Conservation (phyloP, 176 grass and related monocot genomes). For the Triticum monococcum region DNA sequence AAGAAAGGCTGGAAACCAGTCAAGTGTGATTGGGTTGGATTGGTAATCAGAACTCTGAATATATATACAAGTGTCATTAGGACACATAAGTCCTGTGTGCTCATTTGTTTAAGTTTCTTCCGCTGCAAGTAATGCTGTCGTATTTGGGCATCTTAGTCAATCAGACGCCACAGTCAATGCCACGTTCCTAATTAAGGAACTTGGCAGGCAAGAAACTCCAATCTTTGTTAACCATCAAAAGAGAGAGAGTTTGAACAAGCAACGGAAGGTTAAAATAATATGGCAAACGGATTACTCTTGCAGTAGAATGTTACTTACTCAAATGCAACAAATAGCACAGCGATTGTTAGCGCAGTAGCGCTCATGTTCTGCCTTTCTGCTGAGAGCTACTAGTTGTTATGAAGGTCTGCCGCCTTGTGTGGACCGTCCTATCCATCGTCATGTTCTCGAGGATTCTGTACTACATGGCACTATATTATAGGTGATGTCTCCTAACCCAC, state of each 20-base stretch:
- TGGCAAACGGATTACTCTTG: too few relatives aligned
- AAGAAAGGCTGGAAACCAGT: too few relatives aligned
- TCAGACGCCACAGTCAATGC: background rate
- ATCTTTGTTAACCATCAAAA: background rate
- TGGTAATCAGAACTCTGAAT: background rate
- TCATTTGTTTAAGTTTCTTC: background rate
- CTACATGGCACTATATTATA: background rate
- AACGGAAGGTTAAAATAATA: background rate
- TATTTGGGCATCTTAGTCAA: background rate
- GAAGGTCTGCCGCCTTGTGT: slow-evolving; percentile 50
- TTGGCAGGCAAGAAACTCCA: background rate
- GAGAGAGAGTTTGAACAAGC: too few relatives aligned
- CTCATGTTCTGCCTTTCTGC: too few relatives aligned
- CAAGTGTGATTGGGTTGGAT: background rate
- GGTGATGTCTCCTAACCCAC: too few relatives aligned
- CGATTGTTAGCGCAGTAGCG: too few relatives aligned
- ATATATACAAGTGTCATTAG: background rate
- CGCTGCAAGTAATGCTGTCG: background rate
- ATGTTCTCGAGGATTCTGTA: slow-evolving; percentile 44
- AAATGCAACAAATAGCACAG: too few relatives aligned
- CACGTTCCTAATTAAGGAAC: background rate
- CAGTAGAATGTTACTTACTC: too few relatives aligned
- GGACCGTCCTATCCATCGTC: slow-evolving; percentile 48
- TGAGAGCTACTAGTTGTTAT: slow-evolving; percentile 20
- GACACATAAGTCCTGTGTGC: background rate